A percentile compares a stretch with the other conserved stretches of the same genome.
Conservation (phyloP, 805 yeast genomes). For the Ogataea neopini region DNA sequence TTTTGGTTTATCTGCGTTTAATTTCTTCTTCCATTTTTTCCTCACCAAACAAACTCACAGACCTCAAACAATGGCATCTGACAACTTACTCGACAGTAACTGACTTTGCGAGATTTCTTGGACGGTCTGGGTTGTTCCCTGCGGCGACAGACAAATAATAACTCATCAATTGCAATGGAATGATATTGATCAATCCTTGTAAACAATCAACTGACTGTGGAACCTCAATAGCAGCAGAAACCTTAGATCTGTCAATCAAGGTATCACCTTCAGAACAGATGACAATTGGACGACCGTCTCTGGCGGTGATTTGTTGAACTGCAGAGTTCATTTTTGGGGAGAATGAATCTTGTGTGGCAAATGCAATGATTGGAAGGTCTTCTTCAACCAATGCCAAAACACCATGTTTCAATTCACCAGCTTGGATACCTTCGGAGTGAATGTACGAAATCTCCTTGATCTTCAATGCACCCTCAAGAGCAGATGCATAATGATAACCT, state of each 20-base stretch:
- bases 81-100: conserved; percentile 84
- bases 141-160: conserved; percentile 95
- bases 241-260: conserved; percentile 54
- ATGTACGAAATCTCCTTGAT: conserved; percentile 97
- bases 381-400: conserved; percentile 96
- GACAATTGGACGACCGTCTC: conserved; percentile 95
- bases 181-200: conserved; percentile 92
- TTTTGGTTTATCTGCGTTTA: background rate
- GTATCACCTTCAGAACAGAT: conserved; percentile 83
- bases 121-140: conserved; percentile 97
- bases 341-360: conserved; percentile 94
- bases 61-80: background rate
- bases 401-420: conserved; percentile 99
- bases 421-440: conserved; percentile 99
- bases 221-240: conserved; percentile 76
- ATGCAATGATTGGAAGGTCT: conserved; percentile 87
- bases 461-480: conserved; percentile 97
- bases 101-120: conserved; percentile 96
- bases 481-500: conserved; percentile 96
- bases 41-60: conserved; percentile 1
- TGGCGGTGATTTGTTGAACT: conserved; percentile 93
- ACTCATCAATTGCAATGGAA: conserved; percentile 93
- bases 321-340: conserved; percentile 96
- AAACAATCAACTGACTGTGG: conserved; percentile 96
- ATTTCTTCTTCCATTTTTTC: background rate